Conservation (phyloP, 2,329 filamentous ascomycete genomes). For the Talaromyces sp. region DNA sequence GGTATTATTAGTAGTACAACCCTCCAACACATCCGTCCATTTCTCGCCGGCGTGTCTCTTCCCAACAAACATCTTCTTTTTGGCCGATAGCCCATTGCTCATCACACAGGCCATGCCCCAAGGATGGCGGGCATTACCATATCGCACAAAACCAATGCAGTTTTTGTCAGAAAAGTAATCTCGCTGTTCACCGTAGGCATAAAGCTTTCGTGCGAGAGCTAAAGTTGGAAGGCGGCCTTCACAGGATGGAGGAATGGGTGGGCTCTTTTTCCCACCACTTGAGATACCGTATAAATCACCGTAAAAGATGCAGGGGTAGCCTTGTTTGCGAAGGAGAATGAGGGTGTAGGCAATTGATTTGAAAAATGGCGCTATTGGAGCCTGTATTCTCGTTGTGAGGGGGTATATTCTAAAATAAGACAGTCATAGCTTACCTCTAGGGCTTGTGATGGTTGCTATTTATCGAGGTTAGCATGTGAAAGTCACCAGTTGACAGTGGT, state of each 20-base stretch:
- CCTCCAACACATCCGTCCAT: constrained; percentile 61
- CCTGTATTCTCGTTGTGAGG: constrained; percentile 26
- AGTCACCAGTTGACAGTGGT: not conserved
- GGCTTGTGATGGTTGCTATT: constrained; percentile 57
- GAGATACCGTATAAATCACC: constrained; percentile 64
- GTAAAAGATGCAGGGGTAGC: constrained; percentile 66
- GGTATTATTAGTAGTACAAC: constrained; percentile 30
- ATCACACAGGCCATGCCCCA: constrained; percentile 55
- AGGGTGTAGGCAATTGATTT: constrained; percentile 68
- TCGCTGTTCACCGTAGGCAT: constrained; percentile 61
- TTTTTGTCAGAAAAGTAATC: constrained; percentile 60
- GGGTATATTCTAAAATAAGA: not conserved
- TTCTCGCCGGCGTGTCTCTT: constrained; percentile 53
- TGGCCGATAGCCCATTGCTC: constrained; percentile 46
- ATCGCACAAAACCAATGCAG: constrained; percentile 56
- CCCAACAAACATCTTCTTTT: constrained; percentile 61
- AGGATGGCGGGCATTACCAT: constrained; percentile 47
- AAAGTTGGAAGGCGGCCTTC: constrained; percentile 54
- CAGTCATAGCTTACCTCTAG: constrained; percentile 42
- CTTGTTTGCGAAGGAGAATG: constrained; percentile 61
- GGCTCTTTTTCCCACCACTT: constrained; percentile 29
- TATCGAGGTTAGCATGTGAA: not conserved
- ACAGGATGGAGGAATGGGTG: constrained; percentile 36
- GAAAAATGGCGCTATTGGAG: constrained; percentile 62
- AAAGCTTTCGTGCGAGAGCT: constrained; percentile 59